A percentile compares a stretch with the other conserved stretches of the same genome.
phyloP scores from a whole-genome alignment of 805 yeast species.

The Ogataea salicorniae region DNA sequence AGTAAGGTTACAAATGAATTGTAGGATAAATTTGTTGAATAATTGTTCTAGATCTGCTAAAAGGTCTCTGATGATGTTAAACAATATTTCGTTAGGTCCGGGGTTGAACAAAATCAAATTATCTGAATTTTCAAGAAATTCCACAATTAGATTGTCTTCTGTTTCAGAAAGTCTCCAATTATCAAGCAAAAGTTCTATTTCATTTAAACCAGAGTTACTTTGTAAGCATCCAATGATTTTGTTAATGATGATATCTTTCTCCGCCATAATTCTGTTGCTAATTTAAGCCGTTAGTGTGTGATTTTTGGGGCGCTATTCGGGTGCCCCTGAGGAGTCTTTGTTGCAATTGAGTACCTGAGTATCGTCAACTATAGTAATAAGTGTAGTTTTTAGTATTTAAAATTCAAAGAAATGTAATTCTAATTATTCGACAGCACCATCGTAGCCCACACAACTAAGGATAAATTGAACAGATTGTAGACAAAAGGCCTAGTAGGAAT shows the following conservation, averaged over 20 bases:
- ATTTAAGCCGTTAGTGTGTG: too few relatives aligned
- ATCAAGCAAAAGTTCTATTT: slow-evolving; percentile 5
- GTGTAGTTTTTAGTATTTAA: too few relatives aligned
- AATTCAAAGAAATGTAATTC: too few relatives aligned
- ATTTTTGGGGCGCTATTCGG: too few relatives aligned
- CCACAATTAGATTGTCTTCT: slow-evolving; percentile 6
- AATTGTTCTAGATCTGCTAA: not conserved
- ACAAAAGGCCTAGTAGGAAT: too few relatives aligned
- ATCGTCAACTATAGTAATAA: too few relatives aligned
- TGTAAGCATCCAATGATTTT: not conserved
- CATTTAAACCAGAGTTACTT: not conserved
- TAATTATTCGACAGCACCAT: too few relatives aligned
- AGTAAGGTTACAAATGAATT: slow-evolving; percentile 11
- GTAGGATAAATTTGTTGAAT: slow-evolving; percentile 9
- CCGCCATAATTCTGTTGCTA: not conserved
- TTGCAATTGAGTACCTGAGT: too few relatives aligned
- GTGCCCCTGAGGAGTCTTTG: too few relatives aligned
- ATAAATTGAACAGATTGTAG: too few relatives aligned
- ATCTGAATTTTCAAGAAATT: slow-evolving; percentile 10
- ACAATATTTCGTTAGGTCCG: not conserved
- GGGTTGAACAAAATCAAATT: slow-evolving; percentile 4
- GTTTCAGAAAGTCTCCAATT: slow-evolving; percentile 11
- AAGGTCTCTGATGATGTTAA: slow-evolving; percentile 2
- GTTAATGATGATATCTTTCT: not conserved
- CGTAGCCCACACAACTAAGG: too few relatives aligned